These are phyloP conservation scores for Globisporangium orthogonon DNA, from an alignment of 352 stramenopile species.

Conservation along the genomic window DNA sequence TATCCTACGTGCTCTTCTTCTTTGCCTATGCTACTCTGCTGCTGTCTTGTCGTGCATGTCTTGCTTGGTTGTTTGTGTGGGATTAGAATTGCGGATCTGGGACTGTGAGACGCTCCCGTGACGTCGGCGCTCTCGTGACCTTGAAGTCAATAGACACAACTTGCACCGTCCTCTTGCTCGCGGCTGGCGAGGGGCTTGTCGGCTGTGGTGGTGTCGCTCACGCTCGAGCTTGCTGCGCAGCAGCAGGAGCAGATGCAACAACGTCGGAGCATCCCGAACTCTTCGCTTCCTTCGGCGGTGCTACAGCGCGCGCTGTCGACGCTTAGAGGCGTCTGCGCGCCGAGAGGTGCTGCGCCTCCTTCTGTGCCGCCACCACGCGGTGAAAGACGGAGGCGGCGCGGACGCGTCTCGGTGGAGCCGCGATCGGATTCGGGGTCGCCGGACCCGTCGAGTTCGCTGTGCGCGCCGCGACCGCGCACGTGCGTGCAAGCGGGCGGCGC, in stretches of 20 bases:
- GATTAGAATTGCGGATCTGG: not conserved
- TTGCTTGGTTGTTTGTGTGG: not conserved
- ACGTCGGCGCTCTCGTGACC: not conserved
- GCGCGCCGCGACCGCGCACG: slow-evolving; percentile 6
- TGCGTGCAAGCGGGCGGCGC: slow-evolving; percentile 9
- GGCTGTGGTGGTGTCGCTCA: too few species aligned
- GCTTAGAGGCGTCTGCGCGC: slow-evolving; percentile 22
- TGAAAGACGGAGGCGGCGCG: slow-evolving; percentile 13
- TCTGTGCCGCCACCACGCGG: slow-evolving; percentile 21
- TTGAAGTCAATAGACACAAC: not conserved
- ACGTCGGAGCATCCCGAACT: not conserved
- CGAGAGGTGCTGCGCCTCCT: slow-evolving; percentile 20
- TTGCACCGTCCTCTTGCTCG: not conserved
- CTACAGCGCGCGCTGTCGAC: not conserved
- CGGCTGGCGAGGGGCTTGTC: not conserved
- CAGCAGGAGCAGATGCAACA: not conserved
- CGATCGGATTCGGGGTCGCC: not conserved
- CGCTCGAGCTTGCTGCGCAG: too few species aligned
- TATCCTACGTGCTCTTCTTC: not conserved
- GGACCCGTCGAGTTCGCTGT: too few species aligned
- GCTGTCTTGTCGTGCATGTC: not conserved
- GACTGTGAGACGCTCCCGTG: not conserved
- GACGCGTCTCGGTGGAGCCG: slow-evolving; percentile 8
- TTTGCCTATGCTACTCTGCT: not conserved
- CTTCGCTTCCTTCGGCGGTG: slow-evolving; percentile 9